These are phyloP conservation scores for Saccharomyces cerevisiae DNA, from an alignment of 805 yeast genomes.

Conservation along the genomic window DNA sequence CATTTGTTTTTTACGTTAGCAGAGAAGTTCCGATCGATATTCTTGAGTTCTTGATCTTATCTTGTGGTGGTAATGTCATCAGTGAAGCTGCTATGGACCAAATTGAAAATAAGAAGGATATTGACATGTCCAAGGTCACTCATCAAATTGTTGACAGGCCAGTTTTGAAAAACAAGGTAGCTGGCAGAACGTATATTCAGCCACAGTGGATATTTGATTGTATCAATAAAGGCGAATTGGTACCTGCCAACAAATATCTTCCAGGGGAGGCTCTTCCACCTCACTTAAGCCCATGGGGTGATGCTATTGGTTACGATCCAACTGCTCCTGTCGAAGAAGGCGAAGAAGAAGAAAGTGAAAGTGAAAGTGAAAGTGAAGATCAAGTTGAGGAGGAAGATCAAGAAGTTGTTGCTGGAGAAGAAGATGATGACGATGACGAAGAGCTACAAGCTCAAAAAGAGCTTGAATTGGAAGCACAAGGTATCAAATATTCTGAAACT, in stretches of 20 bases:
- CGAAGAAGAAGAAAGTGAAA: conserved; percentile 39
- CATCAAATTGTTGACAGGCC: conserved; percentile 96
- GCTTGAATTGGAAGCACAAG: conserved; percentile 83
- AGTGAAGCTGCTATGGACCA: conserved; percentile 87
- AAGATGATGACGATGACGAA: conserved; percentile 47
- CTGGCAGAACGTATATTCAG: conserved; percentile 89
- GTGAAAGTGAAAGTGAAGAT: conserved; percentile 41
- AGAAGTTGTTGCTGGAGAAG: conserved; percentile 41
- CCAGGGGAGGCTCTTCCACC: conserved; percentile 96
- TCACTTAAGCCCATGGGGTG: conserved; percentile 98
- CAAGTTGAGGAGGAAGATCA: conserved; percentile 47
- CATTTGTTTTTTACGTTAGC: conserved; percentile 77
- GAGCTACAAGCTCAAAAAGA: conserved; percentile 65
- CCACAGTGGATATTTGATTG: conserved; percentile 98
- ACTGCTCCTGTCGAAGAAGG: conserved; percentile 38
- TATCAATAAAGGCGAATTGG: conserved; percentile 65
- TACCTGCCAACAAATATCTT: conserved; percentile 73
- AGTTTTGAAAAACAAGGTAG: conserved; percentile 60
- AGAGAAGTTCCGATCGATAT: conserved; percentile 93
- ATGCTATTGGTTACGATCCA: conserved; percentile 84
- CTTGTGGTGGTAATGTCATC: conserved; percentile 78
- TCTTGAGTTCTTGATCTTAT: conserved; percentile 74
- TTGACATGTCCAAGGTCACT: conserved; percentile 64
- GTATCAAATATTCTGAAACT: conserved; percentile 65
- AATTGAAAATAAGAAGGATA: conserved; percentile 36